Evolutionary conservation across 148 eudicot genomes (phyloP), one percentile per base, ranked within the genome.

Genomic region (Persicaria maculosa): DNA sequence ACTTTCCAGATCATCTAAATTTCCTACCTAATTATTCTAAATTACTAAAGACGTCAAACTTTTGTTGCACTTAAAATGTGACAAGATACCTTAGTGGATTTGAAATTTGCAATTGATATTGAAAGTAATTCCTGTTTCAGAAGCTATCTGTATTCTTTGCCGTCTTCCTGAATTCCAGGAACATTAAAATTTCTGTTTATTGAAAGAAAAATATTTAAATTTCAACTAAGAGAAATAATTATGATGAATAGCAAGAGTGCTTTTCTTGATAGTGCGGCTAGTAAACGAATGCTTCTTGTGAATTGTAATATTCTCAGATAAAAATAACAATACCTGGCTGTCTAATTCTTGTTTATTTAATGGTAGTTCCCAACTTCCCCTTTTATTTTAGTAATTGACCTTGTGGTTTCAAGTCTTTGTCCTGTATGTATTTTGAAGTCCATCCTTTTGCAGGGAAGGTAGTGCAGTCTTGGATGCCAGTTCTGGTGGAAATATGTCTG

Each of bases 401-500:
- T 25, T 19, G 12, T 15, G 68, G 22, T 58, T 9, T 58, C 65
- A 58, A 58, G 11, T 25, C n/a, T 2, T 17, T 31, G 15, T 19
- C 44, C 22, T 62, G 16, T 62, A 25, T 62, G 44, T 9, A 62
- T 62, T 61, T 62, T 62, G 14, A 17, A 11, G 68, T 62, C 25
- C 31, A 15, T 6, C 2, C 6, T 54, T 16, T 65, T 77, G 71
- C 90, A 94, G 98, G 76, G 93, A 94, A 80, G 98, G 98, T 75
- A 94, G 98, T 86, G 95, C 98, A 7, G 43, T 94, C 78, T 84
- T 94, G 90, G 98, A 94, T 87, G 82, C 81, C 55, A 80, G 74
- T 74, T 81, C 91, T 76, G 98, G 98, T 80, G 98, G 97, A 77
- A 87, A 90, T 81, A 94, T 94, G 98, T 81, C 80, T 72, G 98